phyloP scores from a whole-genome alignment of 139 green algal genomes.

The Tetradesmus lagerheimii region DNA sequence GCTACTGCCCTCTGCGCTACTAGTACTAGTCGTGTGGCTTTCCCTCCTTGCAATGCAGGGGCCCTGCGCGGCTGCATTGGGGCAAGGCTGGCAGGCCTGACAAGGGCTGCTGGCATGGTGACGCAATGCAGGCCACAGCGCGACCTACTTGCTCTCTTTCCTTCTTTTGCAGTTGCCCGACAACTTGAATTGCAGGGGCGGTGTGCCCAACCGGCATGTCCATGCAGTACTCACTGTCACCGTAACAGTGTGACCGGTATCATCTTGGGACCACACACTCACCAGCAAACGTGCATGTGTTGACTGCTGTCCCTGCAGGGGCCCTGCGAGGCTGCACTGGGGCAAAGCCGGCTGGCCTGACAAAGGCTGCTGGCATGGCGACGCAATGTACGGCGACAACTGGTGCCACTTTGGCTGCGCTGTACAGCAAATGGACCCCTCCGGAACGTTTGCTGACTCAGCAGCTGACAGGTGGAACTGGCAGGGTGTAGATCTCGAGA shows the following conservation, averaged over 20 bases:
- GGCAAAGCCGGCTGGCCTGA: conserved; percentile 79
- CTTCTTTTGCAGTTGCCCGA: no score
- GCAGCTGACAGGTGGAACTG: conserved; percentile 65
- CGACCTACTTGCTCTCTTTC: no score
- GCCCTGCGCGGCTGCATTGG: conserved; percentile 77
- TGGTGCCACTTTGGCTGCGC: conserved; percentile 77
- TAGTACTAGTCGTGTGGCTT: no score
- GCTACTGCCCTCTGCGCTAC: no score
- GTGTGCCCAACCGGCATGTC: no score
- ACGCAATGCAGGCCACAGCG: no score
- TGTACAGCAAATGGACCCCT: conserved; percentile 62
- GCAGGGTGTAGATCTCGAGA: conserved; percentile 63
- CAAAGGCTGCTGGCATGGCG: conserved; percentile 66
- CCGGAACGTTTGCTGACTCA: conserved; percentile 59
- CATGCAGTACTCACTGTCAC: no score
- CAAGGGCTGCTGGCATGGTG: not conserved
- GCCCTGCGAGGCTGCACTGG: conserved; percentile 78
- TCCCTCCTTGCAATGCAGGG: no score
- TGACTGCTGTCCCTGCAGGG: conserved; percentile 11
- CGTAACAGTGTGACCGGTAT: no score
- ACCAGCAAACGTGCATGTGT: no score
- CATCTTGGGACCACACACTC: not conserved
- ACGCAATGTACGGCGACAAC: conserved; percentile 61
- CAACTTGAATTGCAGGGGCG: no score
- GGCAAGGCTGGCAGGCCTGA: conserved; percentile 77